Evolutionary conservation across 2,329 filamentous ascomycete species (phyloP), one percentile per base, ranked within the genome.

Genomic region (Colletotrichum salicis): DNA sequence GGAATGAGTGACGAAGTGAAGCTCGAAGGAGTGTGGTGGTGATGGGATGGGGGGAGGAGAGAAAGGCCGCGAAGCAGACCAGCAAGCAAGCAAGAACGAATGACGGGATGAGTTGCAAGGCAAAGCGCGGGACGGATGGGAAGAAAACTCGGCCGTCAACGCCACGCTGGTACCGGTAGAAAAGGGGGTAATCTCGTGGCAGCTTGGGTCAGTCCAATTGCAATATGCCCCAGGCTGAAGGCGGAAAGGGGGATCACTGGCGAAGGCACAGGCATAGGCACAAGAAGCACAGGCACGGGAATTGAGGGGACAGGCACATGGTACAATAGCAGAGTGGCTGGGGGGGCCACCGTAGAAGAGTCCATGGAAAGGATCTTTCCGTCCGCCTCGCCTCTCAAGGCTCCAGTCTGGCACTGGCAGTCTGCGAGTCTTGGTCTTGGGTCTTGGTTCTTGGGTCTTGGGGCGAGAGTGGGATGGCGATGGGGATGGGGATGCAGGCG

Each of bases 81-180:
- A 71, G 65, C 65, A 71, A 71, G 69, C 69, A 71, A 64, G 69
- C 69, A 71, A 64, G 58, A 71, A 69, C 69, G 69, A 71, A 71
- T 71, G 69, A 69, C 69, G 69, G 62, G 69, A 58, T 64, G 51
- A 48, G 69, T 51, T 60, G 37, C 69, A 64, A 71, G 55, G 35
- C 69, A 64, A 71, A 65, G 59, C 65, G 59, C 58, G 69, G 69
- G 69, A 71, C 69, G 69, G 69, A 69, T 64, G 69, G 69, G 59
- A 69, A 71, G 69, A 71, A 71, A 71, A 71, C 69, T 71, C 69
- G 65, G 59, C 69, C 69, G 69, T 64, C 65, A 63, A 71, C 55
- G 69, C 65, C 69, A 64, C 65, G 65, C 61, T 59, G 69, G 59
- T 60, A 48, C 55, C 41, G 54, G 45, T 64, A 51, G 69, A 61